phyloP scores from a whole-genome alignment of 768 basidiomycete genomes.

The Tylopilus rubrobrunneus region DNA sequence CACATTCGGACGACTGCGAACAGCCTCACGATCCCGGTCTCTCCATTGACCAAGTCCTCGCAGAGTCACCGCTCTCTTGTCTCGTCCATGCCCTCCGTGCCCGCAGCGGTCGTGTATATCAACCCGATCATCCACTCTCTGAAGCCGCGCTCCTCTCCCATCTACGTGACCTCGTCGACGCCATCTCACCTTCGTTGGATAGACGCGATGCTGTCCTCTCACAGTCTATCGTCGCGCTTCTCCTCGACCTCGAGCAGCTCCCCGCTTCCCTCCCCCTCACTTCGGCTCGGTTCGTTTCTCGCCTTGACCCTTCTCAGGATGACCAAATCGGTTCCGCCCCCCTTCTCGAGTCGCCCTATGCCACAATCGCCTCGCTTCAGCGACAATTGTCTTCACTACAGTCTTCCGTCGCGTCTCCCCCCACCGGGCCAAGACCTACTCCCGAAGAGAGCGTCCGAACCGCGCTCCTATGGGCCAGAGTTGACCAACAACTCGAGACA shows the following conservation, averaged over 20 bases:
- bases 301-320: constrained; percentile 5
- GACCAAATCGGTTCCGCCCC: neutral
- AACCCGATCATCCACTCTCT: constrained; percentile 31
- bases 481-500: constrained; percentile 70
- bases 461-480: constrained; percentile 67
- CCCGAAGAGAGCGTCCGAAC: constrained; percentile 53
- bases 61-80: constrained; percentile 17
- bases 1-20: constrained; percentile 51
- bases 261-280: constrained; percentile 31
- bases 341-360: constrained; percentile 20
- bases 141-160: constrained; percentile 58
- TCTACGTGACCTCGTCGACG: constrained; percentile 51
- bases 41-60: constrained; percentile 11
- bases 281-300: constrained; percentile 13
- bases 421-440: constrained; percentile 18
- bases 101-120: constrained; percentile 8
- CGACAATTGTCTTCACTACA: constrained; percentile 69
- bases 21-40: constrained; percentile 33
- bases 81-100: constrained; percentile 19
- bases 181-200: constrained; percentile 40
- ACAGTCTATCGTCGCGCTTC: constrained; percentile 62
- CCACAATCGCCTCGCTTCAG: constrained; percentile 58
- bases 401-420: constrained; percentile 21
- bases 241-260: constrained; percentile 64
- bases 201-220: constrained; percentile 59